These are phyloP conservation scores for Aspergillus novofumigatus DNA, from an alignment of 2,329 filamentous ascomycete species.

Conservation along the genomic window DNA sequence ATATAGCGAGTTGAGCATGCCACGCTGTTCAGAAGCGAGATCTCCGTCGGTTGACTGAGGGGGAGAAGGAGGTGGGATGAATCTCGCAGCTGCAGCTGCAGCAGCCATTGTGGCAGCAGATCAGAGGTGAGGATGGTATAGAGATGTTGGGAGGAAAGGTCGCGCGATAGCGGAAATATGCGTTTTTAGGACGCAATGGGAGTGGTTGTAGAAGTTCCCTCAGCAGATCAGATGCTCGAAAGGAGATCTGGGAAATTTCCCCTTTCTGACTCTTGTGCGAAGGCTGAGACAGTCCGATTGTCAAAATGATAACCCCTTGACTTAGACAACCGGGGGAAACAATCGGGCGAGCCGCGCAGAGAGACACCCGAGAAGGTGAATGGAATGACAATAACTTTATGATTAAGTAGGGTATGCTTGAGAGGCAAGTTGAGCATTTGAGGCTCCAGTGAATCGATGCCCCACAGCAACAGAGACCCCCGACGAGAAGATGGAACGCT, in stretches of 20 bases:
- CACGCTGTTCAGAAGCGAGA: constrained; percentile 12
- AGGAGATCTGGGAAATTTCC: not conserved
- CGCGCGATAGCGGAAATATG: not conserved
- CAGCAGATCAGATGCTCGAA: not conserved
- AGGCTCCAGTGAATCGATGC: not conserved
- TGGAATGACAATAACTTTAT: not conserved
- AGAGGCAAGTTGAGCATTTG: not conserved
- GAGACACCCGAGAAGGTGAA: not conserved
- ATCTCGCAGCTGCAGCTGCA: constrained; percentile 6
- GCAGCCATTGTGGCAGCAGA: constrained; percentile 4
- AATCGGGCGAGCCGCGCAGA: not conserved
- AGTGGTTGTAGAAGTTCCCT: not conserved
- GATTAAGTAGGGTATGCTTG: not conserved
- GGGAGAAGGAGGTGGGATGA: constrained; percentile 26
- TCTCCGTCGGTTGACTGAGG: constrained; percentile 26
- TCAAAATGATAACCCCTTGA: not conserved
- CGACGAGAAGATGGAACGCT: not conserved
- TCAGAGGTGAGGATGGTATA: not conserved
- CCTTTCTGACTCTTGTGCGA: not conserved
- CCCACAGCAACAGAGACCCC: not conserved
- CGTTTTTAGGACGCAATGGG: not conserved
- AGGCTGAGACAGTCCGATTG: not conserved
- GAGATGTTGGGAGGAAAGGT: not conserved
- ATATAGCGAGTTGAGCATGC: constrained; percentile 14
- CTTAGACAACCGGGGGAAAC: not conserved